Evolutionary conservation across 345 rosid species (phyloP), one percentile per base, ranked within the genome.

Genomic region (Populus deltoides): DNA sequence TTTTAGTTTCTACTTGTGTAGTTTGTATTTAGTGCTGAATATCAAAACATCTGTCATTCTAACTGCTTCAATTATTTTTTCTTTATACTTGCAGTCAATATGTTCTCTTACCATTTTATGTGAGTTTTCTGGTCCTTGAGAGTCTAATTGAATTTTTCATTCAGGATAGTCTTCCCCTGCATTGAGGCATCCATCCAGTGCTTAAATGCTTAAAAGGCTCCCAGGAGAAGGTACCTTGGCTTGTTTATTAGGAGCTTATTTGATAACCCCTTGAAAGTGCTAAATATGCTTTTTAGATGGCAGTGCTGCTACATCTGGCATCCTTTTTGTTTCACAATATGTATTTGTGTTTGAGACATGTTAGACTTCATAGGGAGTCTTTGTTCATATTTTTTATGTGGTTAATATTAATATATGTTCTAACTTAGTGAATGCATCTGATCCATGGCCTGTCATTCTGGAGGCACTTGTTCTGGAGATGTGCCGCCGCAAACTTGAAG

Each of bases 221-320:
- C 86, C 93, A 79, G 94, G 94, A 89, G 97, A 96, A 96, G 99
- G 99, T 96, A 96, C 84, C 91, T 86, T 93, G 94, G 97, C 89
- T 84, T 89, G 92, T 89, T 87, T 84, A 81, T 83, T 88, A 79
- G 97, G 94, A 88, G 79, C 81, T 78, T 82, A 71, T 86, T 85
- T 59, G 77, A 66, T 71, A 84, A 71, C 62, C 77, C 82, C 77
- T 73, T 81, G 71, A 79, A 75, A 76, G 59, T 81, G 73, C 68
- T 59, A n/a, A 59, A 9, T 24, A 59, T 9, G 16, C 6, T 59
- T 59, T 24, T n/a, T n/a, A n/a, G 5, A 59, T 59, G 12, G 25
- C 29, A 59, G 13, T 59, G 65, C 12, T 4, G 15, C 27, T 10
- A 24, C 29, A 10, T 59, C 29, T 59, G 65, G 16, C 16, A 59